Base-by-base conservation (phyloP, 306 rosid genomes). In the Calophaca sinica region DNA sequence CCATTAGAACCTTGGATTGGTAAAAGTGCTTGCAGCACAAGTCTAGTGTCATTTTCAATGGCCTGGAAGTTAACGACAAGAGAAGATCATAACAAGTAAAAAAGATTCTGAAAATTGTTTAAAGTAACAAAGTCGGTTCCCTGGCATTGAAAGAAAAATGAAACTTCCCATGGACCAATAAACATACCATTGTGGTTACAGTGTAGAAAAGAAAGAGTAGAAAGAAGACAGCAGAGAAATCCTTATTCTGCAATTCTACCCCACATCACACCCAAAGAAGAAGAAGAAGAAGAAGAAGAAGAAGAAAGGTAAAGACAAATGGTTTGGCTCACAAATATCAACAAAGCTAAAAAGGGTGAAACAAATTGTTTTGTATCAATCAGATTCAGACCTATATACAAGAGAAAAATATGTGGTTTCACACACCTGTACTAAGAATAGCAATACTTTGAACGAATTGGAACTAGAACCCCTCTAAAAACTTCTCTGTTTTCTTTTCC, bases 371-470 rank as follows among this genome's bases (percentile, higher is more conserved):
- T 60, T 60, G 76, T 83, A 86, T 72, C 72, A 75, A 86, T 72
- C 72, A 75, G 76, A 74, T 83, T 72, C 79, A 71, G 80, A 70
- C 87, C 86, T 81, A 81, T 82, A 36, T 79, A 81, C 87, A 79
- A 57, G 61, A 79, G 42, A 66, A 87, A 80, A 81, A 81, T 78
- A 72, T 70, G 80, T 83, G 75, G 75, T 58, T 76, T 75, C 81
- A 80, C 79, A 80, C 87, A 77, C 76, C 83, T 79, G 81, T 82
- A 55, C 64, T 73, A 72, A 80, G 76, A 82, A 76, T 50, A 76
- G 58, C 76, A 74, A 53, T 75, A 68, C 64, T 12, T 28, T 72
- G 73, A 6, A 42, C 7, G 48, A 42, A 42, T 42, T 42, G 11
- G 45, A 41, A 72, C 11, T 66, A 75, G 26, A 66, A 61, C 73